Conservation (phyloP, 1,139 yeast genomes). For the Suhomyces kunorum region DNA sequence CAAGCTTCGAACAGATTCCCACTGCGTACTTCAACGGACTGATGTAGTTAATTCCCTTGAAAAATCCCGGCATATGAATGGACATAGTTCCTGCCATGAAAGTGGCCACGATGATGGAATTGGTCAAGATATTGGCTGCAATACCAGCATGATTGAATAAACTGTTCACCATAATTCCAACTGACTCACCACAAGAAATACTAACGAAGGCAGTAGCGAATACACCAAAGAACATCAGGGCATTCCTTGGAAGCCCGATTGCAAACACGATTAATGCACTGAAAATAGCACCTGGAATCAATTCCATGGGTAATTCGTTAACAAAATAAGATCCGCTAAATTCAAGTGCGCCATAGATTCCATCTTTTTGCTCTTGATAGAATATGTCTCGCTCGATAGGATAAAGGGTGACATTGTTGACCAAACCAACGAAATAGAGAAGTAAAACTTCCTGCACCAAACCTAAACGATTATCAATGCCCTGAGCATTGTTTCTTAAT, state of each 20-base stretch:
- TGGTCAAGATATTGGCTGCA: constrained; percentile 25
- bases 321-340: constrained; percentile 24
- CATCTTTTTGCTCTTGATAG: constrained; percentile 28
- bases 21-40: constrained; percentile 28
- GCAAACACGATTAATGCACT: constrained; percentile 24
- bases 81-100: constrained; percentile 35
- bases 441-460: constrained; percentile 25
- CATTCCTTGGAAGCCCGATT: constrained; percentile 25
- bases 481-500: constrained; percentile 19
- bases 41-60: constrained; percentile 26
- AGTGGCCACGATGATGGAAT: constrained; percentile 22
- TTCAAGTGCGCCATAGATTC: constrained; percentile 23
- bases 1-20: constrained; percentile 37
- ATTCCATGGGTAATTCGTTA: constrained; percentile 27
- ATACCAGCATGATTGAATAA: constrained; percentile 25
- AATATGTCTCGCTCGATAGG: constrained; percentile 26
- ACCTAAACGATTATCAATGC: constrained; percentile 27
- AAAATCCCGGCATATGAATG: constrained; percentile 26
- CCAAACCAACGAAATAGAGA: constrained; percentile 26
- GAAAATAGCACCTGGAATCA: constrained; percentile 23
- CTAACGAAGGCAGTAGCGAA: constrained; percentile 20
- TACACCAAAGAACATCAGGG: constrained; percentile 25
- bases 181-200: constrained; percentile 27
- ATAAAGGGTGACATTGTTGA: constrained; percentile 26
- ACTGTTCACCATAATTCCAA: constrained; percentile 26